Percentiles rank a stretch among this genome's conserved stretches.
Conservation (phyloP, 441 rosid species). For the Adansonia grandidieri region DNA sequence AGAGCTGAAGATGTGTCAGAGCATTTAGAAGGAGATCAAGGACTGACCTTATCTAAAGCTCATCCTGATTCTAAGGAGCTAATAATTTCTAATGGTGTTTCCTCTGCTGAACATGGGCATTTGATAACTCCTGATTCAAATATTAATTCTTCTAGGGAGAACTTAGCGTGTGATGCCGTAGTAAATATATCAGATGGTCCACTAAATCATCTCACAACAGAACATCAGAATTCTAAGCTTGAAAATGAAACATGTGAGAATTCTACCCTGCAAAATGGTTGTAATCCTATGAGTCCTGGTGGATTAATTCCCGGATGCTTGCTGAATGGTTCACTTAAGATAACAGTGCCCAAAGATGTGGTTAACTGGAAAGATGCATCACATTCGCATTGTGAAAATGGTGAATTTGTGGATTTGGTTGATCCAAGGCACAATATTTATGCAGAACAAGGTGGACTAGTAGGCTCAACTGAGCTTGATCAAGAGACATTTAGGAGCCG, state of each 20-base stretch:
- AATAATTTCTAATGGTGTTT: slow-evolving; percentile 28
- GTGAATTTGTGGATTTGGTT: slow-evolving; percentile 34
- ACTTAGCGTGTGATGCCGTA: slow-evolving; percentile 42
- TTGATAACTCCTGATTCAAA: slow-evolving; percentile 42
- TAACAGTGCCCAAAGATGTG: slow-evolving; percentile 49
- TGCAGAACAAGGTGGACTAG: slow-evolving; percentile 44
- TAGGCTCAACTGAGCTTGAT: slow-evolving; percentile 44
- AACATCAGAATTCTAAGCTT: slow-evolving; percentile 26
- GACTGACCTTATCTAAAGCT: slow-evolving; percentile 38
- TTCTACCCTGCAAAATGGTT: slow-evolving; percentile 44
- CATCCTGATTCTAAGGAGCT: slow-evolving; percentile 43
- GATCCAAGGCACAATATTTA: slow-evolving; percentile 39
- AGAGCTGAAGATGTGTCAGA: slow-evolving; percentile 38
- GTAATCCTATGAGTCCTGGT: slow-evolving; percentile 40
- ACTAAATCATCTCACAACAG: slow-evolving; percentile 34
- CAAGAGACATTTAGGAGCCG: slow-evolving; percentile 31
- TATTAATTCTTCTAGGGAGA: slow-evolving; percentile 43
- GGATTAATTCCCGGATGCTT: slow-evolving; percentile 37
- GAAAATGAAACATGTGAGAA: slow-evolving; percentile 40
- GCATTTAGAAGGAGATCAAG: slow-evolving; percentile 40
- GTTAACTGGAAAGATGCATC: slow-evolving; percentile 38
- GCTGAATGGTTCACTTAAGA: slow-evolving; percentile 45
- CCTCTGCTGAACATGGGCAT: slow-evolving; percentile 35
- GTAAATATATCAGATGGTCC: slow-evolving; percentile 43
- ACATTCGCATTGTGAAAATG: slow-evolving; percentile 38